Evolutionary conservation across 169 alveolate species (phyloP), one percentile per base, ranked within the genome.

Genomic region (Plasmodium berghei): DNA sequence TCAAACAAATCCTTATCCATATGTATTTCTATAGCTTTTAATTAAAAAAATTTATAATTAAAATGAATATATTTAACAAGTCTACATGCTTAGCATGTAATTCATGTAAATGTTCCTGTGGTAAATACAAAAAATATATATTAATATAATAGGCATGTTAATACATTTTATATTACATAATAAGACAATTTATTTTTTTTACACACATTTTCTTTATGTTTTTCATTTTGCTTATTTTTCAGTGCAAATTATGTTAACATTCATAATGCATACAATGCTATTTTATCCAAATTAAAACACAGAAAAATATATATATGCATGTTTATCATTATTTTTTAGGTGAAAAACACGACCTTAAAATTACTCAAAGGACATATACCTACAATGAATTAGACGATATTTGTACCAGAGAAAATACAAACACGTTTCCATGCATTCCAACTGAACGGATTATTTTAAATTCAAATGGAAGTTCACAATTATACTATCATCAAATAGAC

Each of bases 401-500:
- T 28, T 54, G 66, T 45, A 67, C 55, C 26, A 67, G 56, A 5
- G 72, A 49, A 71, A 49, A 67, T 6, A 16, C 64, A 16, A 34
- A 8, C 22, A 56, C 55, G 4, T 66, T 67, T 48, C 90, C 90
- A 10, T 67, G 67, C 42, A 67, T 83, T 20, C 90, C 90, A 18
- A 67, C 83, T 10, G 90, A 83, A 22, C 85, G 90, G 24, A 56
- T 83, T 62, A 28, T 83, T 5, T 42, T 83, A 66, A 56, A 66
- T 55, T 52, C 85, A 9, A 55, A 20, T 59, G 83, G 69, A 28
- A 66, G 69, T 54, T 71, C 80, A 22, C 80, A 71, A 12, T 24
- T 67, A 54, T 83, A 67, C 49, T 83, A 83, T 46, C 90, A 83
- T 83, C 90, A 83, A 62, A 83, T 83, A 40, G 90, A 83, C 45